These are phyloP conservation scores for Plectranthus barbatus DNA, from an alignment of 257 asterid species.

Conservation along the genomic window DNA sequence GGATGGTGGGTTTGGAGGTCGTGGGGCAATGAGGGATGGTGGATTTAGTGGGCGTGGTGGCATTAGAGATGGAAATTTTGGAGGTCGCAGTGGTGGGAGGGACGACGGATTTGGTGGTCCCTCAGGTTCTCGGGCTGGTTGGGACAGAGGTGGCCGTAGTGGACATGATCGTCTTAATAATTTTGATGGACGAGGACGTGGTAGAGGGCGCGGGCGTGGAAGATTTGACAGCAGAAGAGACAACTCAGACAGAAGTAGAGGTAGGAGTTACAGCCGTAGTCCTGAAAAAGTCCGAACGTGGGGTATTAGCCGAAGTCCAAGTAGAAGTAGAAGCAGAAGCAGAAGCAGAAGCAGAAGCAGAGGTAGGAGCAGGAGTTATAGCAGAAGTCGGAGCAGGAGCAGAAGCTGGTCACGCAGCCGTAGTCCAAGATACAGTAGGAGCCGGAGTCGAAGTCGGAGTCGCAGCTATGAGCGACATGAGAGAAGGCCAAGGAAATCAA, in stretches of 20 bases:
- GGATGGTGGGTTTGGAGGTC: conserved; percentile 51
- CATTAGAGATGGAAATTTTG: conserved; percentile 37
- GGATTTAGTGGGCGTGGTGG: conserved; percentile 52
- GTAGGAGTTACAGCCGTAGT: conserved; percentile 59
- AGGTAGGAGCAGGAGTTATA: conserved; percentile 43
- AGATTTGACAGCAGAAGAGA: conserved; percentile 67
- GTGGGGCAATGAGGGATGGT: conserved; percentile 50
- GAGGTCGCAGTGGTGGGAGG: conserved; percentile 53
- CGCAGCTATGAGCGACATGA: conserved; percentile 9
- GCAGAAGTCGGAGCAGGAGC: conserved; percentile 56
- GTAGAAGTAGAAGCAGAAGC: conserved; percentile 49
- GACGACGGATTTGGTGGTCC: conserved; percentile 43
- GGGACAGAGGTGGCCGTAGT: conserved; percentile 77
- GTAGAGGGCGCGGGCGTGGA: conserved; percentile 69
- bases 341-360: conserved; percentile 34
- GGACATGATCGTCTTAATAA: conserved; percentile 36
- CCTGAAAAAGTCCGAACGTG: conserved; percentile 76
- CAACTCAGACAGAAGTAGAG: conserved; percentile 50
- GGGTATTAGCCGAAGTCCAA: too few relatives aligned
- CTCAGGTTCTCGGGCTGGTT: conserved; percentile 48
- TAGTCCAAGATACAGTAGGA: conserved; percentile 36
- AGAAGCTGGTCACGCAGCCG: conserved; percentile 46
- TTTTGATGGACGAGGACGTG: conserved; percentile 61
- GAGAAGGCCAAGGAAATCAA: conserved; percentile 1
- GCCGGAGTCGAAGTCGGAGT: conserved; percentile 34